Base-by-base conservation (phyloP, 2,329 filamentous ascomycete species). In the Hypocreales sp. region DNA sequence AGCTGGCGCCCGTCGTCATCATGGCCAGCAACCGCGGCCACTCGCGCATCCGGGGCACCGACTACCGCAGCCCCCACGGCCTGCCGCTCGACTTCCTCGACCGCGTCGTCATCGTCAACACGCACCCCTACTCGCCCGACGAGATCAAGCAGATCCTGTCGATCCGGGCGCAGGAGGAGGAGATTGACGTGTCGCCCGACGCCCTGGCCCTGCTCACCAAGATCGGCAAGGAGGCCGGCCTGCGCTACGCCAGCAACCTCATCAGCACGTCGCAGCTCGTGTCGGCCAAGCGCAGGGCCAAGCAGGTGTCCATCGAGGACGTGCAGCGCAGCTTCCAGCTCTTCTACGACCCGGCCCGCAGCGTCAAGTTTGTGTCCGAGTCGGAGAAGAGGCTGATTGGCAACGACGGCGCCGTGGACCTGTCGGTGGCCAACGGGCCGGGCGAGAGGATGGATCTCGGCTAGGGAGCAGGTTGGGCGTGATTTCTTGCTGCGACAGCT, bases 21-120 rank as follows among this genome's bases (percentile, higher is more conserved):
- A 98, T 98, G 90, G 90, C 90, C 29, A 92, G 81, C 65, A 98
- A 98, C 61, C 71, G 90, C 33, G 90, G 90, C 37, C 73, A 84
- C 52, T 81, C 90, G 20, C 77, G 79, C 40, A 94, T 98, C 46
- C 74, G 90, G 18, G 90, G 90, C 32, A 98, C 90, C 30, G 80
- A 82, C 51, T 94, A 95, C 58, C 77, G 73, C 42, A 90, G 80
- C 41, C 90, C 90, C 2, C 90, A 98, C 51, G 90, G 90, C 16
- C 64, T 98, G 23, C 90, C 90, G 0, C 72, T 95, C 24, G 90
- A 98, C 56, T 93, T 98, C 55, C 67, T 98, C 26, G 90, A 98
- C 53, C 78, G 90, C 13, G 80, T 95, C 18, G 82, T 92, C 44
- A 98, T 98, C 47, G 82, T 98, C 50, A 90, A 82, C 60, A 98